Conservation (phyloP, 2,329 filamentous ascomycete genomes). For the Aspergillus ustus region DNA sequence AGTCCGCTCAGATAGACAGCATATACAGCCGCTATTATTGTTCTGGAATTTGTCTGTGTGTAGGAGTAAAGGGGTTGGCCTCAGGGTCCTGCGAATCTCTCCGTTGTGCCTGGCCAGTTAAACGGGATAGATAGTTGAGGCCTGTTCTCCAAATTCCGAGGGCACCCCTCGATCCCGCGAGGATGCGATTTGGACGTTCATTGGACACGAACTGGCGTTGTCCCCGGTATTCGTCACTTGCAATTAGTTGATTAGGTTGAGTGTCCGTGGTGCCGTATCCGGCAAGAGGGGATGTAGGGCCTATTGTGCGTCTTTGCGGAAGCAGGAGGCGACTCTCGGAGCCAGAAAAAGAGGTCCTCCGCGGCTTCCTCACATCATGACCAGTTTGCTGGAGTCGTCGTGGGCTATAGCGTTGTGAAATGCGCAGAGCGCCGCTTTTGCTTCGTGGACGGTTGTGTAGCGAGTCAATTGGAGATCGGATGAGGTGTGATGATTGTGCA, state of each 20-base stretch:
- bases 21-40: constrained; percentile 1
- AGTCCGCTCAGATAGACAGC: background rate
- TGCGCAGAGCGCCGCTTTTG: constrained; percentile 28
- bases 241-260: constrained; percentile 10
- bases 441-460: constrained; percentile 29
- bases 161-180: constrained; percentile 35
- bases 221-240: constrained; percentile 3
- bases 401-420: constrained; percentile 27
- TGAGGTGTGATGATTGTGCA: constrained; percentile 18
- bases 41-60: background rate
- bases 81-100: constrained; percentile 19
- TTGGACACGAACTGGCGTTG: constrained; percentile 3
- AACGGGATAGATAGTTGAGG: constrained; percentile 29
- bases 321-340: constrained; percentile 24
- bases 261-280: constrained; percentile 35
- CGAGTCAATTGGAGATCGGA: constrained; percentile 20
- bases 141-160: constrained; percentile 33
- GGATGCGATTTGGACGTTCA: constrained; percentile 19
- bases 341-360: constrained; percentile 34
- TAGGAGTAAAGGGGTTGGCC: constrained; percentile 12
- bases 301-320: constrained; percentile 24
- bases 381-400: constrained; percentile 26
- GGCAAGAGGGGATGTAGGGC: constrained; percentile 19
- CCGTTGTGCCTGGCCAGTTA: constrained; percentile 22
- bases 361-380: constrained; percentile 21